Base-by-base conservation (phyloP, 148 eudicot genomes). In the Gaultheria prostrata region DNA sequence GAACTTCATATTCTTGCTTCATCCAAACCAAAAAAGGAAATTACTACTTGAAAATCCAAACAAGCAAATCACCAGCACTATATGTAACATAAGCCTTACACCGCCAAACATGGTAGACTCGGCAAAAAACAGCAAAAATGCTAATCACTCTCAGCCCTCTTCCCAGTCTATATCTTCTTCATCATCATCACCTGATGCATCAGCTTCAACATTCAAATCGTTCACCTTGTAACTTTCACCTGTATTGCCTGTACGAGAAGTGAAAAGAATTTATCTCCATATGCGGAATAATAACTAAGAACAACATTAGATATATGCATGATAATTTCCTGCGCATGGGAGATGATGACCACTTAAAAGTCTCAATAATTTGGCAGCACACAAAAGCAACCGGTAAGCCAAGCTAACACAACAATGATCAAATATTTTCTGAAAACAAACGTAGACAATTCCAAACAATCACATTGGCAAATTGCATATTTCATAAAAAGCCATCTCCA, bases 141-240 rank as follows among this genome's bases (percentile, higher is more conserved):
- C 35, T 67, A 67, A 13, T 30, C 32, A 49, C 33, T 54, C 67
- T 94, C 82, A 96, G 81, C 94, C 98, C 81, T 96, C 98, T 85
- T 96, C 99, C 99, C 99, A 96, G 71, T 95, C 98, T 33, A 93
- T 94, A 15, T 92, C 98, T 32, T 95, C 95, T 3, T 92, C 96
- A 17, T 93, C 96, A 12, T 93, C 93, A 56, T 89, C 93, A 56
- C 86, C 92, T 8, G 88, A 83, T 83, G 92, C 90, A 73, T 88
- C 93, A 75, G 99, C 95, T 90, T 93, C 83, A 82, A 93, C 91
- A 86, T 96, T 94, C 86, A 96, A 87, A 90, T 96, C 98, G 13
- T 82, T 57, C 79, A 95, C 97, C 86, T 92, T 94, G 86, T 82
- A 90, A 15, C 71, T 84, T 82, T 80, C 92, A 50, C 80, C 89